Conservation (phyloP, 495 filamentous ascomycete species). For the Polyplosphaeria fusca region DNA sequence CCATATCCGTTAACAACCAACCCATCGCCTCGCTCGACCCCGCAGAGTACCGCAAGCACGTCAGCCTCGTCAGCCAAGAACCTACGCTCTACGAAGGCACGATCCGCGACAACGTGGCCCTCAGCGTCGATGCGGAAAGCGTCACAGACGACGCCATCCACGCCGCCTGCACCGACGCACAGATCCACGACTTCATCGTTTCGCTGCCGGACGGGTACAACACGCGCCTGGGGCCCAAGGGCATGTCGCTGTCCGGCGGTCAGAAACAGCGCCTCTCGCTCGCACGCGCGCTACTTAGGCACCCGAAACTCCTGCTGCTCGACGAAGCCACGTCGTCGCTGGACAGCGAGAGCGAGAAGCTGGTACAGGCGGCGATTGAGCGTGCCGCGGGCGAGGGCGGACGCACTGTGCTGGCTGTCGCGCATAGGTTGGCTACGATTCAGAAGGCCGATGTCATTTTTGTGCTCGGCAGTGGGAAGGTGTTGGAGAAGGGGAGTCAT, state of each 20-base stretch:
- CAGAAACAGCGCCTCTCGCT: constrained; percentile 83
- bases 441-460: constrained; percentile 83
- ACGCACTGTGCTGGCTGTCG: constrained; percentile 35
- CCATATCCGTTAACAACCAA: constrained; percentile 25
- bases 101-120: constrained; percentile 35
- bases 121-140: constrained; percentile 22
- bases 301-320: constrained; percentile 68
- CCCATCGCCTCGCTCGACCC: constrained; percentile 27
- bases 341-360: constrained; percentile 77
- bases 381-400: constrained; percentile 27
- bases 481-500: constrained; percentile 74
- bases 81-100: constrained; percentile 39
- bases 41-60: constrained; percentile 24
- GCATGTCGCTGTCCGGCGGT: constrained; percentile 73
- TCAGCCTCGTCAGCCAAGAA: constrained; percentile 37
- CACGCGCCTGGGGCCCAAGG: constrained; percentile 74
- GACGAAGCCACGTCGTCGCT: constrained; percentile 82
- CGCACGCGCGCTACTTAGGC: constrained; percentile 67
- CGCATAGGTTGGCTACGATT: constrained; percentile 36
- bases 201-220: constrained; percentile 64
- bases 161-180: constrained; percentile 32
- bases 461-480: constrained; percentile 71
- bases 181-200: constrained; percentile 38
- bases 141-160: constrained; percentile 33
- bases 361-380: constrained; percentile 74